Base-by-base conservation (phyloP, 1,284 basidiomycete genomes). In the Marasmius sp. region DNA sequence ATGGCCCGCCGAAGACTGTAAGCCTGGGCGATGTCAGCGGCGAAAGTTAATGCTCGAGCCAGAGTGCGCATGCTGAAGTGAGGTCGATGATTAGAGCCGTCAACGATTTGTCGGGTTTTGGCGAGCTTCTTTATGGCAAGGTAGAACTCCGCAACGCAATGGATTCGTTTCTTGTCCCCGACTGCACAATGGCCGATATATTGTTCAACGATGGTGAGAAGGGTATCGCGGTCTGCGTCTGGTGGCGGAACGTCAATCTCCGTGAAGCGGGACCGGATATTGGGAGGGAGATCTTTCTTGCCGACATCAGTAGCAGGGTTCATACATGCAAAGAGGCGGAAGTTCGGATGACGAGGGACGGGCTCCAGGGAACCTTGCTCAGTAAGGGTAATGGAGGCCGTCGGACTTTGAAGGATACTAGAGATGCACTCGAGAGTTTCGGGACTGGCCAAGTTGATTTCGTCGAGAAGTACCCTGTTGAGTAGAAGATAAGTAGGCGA, bases 271-370 rank as follows among this genome's bases (percentile, higher is more conserved):
- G 91, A 88, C 39, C 97, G 89, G 52, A 99, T 91, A 67, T 92
- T 92, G 0, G 92, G 88, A 10, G 95, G 94, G 1, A 99, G 87
- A 69, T 98, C 97, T 70, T 95, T 97, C 81, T 99, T 99, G 59
- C 97, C 97, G 20, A 98, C 94, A 67, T 99, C 97, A 2, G 97
- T 99, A 0, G 97, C 97, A 1, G 97, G 97, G 72, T 99, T 99
- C 97, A 99, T 99, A 74, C 97, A 99, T 1, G 95, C 96, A 70
- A 99, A 99, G 8, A 99, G 80, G 33, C 97, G 91, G 78, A 99
- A 99, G 69, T 97, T 91, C 18, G 94, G 89, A 73, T 99, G 97
- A 0, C 97, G 90, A 38, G 89, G 88, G 33, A 99, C 84, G 0
- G 94, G 92, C 70, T 96, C 94, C 60, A 98, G 77, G 36, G 95